A percentile compares a stretch with the other conserved stretches of the same genome.
Evolutionary conservation across 176 grass and related monocot genomes (phyloP).

Genomic region (Oryza meyeriana): DNA sequence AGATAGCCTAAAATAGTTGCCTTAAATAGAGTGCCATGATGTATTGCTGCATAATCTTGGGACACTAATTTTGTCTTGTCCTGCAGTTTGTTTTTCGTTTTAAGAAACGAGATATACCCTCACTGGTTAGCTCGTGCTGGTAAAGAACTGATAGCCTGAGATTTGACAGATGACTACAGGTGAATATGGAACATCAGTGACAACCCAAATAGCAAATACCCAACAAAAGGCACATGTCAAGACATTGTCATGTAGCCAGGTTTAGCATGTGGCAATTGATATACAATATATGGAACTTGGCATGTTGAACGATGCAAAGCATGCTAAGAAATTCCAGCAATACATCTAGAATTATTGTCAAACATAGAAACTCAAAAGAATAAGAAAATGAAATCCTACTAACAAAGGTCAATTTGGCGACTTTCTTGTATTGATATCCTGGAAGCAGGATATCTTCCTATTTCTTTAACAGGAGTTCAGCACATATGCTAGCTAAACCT

Average conservation of each 20-base stretch:
- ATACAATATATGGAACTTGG: background rate
- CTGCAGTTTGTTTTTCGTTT: background rate
- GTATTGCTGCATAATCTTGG: background rate
- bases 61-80: background rate
- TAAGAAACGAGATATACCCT: background rate
- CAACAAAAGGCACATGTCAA: background rate
- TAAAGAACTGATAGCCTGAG: background rate
- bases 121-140: background rate
- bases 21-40: background rate
- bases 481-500: background rate
- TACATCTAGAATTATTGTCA: background rate
- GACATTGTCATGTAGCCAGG: background rate
- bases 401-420: background rate
- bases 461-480: background rate
- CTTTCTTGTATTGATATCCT: background rate
- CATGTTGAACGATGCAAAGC: background rate
- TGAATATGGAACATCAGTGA: background rate
- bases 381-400: background rate
- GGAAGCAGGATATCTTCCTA: background rate
- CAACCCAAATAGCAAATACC: background rate
- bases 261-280: background rate
- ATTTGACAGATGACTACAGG: background rate
- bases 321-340: background rate
- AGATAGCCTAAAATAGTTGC: background rate
- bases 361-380: background rate